Evolutionary conservation across 352 stramenopile genomes (phyloP), one percentile per base, ranked within the genome.

Genomic region (Plasmopara muralis): DNA sequence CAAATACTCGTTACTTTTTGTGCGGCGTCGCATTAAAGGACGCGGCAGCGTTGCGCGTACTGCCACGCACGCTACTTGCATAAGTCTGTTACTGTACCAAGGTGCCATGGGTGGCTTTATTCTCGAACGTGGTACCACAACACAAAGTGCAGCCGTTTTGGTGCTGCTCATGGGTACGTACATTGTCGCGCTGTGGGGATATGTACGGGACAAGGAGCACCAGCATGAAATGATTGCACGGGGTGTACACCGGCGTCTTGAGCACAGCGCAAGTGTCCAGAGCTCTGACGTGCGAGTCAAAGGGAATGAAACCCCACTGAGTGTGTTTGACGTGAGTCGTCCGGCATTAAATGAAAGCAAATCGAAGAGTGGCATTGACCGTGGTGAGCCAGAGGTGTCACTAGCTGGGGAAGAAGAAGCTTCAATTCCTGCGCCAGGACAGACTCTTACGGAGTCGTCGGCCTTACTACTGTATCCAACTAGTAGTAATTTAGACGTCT

Each of bases 161-260:
- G 77, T 82, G 47, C 55, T 93, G 55, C 70, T 93, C 49, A 88
- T 93, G 78, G 70, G 71, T 43, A 90, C 83, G 43, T 91, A 89
- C 54, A 83, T 93, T 20, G 56, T 93, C 5, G 74, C 72, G 28
- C 56, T 93, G 12, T 91, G 77, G 77, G 78, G 73, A 50, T 93
- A 91, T 60, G 80, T 93, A 16, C 74, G 72, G n/a, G 83, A 93
- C 69, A 93, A 91, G 66, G 80, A 90, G 53, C 74, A 72, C 39
- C 73, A 82, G 43, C 75, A 78, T 47, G 61, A 71, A 28, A 53
- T 71, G 53, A 74, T 77, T 49, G 57, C 57, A 49, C 64, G 53
- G 43, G 69, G 62, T 20, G 64, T 57, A 39, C 71, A 76, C 70
- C 77, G 67, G 45, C 70, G 49, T 42, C 51, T 64, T 13, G 62